phyloP scores from a whole-genome alignment of 2,329 filamentous ascomycete genomes.

The Pseudocercospora fuligena region DNA sequence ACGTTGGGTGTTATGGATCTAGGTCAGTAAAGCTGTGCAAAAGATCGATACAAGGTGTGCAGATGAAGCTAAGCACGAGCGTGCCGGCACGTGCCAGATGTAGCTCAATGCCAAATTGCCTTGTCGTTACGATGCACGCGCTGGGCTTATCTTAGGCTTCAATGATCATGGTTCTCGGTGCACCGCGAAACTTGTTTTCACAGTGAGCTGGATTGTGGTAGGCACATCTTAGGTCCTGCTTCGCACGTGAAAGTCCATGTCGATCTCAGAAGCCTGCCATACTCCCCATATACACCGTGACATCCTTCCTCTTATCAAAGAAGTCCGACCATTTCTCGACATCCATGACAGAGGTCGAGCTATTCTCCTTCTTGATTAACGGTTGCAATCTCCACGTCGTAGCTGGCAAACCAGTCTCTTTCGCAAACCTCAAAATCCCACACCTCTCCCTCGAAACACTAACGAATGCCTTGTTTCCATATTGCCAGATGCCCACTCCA shows the following conservation, averaged over 20 bases:
- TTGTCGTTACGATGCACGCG: too few species aligned
- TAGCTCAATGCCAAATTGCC: background rate
- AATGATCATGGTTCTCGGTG: background rate
- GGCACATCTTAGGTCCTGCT: background rate
- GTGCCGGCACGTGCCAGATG: background rate
- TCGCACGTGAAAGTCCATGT: background rate
- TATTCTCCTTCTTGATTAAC: background rate
- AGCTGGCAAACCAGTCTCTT: background rate
- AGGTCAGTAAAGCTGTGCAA: background rate
- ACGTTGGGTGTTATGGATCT: background rate
- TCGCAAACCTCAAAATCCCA: background rate
- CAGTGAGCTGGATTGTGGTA: background rate
- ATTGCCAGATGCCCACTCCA: background rate
- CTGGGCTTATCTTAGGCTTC: too few species aligned
- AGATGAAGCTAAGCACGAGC: too few species aligned
- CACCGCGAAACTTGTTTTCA: background rate
- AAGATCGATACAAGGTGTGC: too few species aligned
- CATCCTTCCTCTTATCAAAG: background rate
- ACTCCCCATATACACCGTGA: background rate
- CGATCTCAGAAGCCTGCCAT: background rate
- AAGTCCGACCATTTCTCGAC: background rate
- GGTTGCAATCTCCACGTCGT: background rate
- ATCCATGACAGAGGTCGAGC: background rate
- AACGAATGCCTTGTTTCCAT: background rate
- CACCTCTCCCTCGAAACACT: background rate